These are phyloP conservation scores for Sarocladium strictum DNA, from an alignment of 2,329 filamentous ascomycete species.

Conservation along the genomic window DNA sequence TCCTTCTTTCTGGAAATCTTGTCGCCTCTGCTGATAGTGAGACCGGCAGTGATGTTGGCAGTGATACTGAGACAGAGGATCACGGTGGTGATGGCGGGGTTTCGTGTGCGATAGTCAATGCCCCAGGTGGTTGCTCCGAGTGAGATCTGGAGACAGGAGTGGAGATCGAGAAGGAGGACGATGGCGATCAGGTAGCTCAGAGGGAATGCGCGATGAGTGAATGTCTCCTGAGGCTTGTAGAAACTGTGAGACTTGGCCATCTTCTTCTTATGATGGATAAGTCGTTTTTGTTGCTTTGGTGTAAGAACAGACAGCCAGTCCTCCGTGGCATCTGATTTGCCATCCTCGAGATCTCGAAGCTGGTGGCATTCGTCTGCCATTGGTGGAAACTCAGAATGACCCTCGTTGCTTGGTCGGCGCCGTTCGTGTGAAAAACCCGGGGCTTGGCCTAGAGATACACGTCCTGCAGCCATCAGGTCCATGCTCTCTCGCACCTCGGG, in stretches of 20 bases:
- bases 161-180: slow-evolving; percentile 72
- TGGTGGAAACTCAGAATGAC: neutral
- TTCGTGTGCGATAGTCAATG: slow-evolving; percentile 64
- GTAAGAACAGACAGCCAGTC: slow-evolving; percentile 57
- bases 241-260: slow-evolving; percentile 80
- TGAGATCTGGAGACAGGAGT: slow-evolving; percentile 74
- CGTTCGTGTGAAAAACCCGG: neutral
- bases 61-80: slow-evolving; percentile 76
- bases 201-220: slow-evolving; percentile 75
- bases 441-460: neutral
- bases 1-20: slow-evolving; percentile 78
- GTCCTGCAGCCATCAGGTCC: slow-evolving; percentile 8
- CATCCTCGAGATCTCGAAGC: slow-evolving; percentile 33
- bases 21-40: slow-evolving; percentile 73
- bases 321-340: slow-evolving; percentile 29
- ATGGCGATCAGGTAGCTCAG: slow-evolving; percentile 68
- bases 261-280: slow-evolving; percentile 73
- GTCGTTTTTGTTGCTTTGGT: slow-evolving; percentile 57
- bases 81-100: slow-evolving; percentile 68
- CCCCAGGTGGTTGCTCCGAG: slow-evolving; percentile 75
- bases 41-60: slow-evolving; percentile 69
- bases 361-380: slow-evolving; percentile 18
- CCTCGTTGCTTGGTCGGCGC: neutral
- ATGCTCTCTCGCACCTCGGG: slow-evolving; percentile 13
- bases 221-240: slow-evolving; percentile 83